phyloP scores from a whole-genome alignment of 2,329 filamentous ascomycete species.

The Fusarium tuaranense region DNA sequence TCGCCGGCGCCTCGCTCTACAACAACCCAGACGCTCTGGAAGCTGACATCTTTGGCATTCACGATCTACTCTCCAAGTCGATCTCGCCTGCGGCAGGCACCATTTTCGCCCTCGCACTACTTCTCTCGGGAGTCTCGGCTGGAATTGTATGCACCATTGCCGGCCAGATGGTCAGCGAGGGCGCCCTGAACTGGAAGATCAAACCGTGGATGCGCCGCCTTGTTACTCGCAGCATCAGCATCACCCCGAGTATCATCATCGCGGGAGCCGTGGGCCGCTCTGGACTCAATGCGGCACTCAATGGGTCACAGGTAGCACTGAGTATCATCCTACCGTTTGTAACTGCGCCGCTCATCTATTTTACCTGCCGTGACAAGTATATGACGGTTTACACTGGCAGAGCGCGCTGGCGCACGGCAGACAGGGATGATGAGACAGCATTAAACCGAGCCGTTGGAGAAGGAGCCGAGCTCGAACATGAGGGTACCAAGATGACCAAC shows the following conservation, averaged over 20 bases:
- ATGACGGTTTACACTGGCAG: conserved; percentile 75
- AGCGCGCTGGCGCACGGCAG: conserved; percentile 42
- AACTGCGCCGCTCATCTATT: conserved; percentile 85
- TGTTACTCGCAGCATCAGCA: conserved; percentile 82
- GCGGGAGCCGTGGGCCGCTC: conserved; percentile 80
- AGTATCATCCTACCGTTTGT: conserved; percentile 85
- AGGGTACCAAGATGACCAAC: conserved; percentile 75
- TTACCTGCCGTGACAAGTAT: conserved; percentile 81
- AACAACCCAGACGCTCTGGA: conserved; percentile 68
- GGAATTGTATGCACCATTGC: conserved; percentile 92
- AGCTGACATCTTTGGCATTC: conserved; percentile 87
- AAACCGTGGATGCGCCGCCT: conserved; percentile 83
- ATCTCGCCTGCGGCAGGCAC: conserved; percentile 82
- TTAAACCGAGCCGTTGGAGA: not conserved
- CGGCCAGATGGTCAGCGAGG: conserved; percentile 90
- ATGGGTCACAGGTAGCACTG: conserved; percentile 81
- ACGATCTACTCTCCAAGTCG: conserved; percentile 74
- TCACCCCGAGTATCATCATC: conserved; percentile 85
- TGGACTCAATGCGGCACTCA: conserved; percentile 78
- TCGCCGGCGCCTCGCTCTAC: conserved; percentile 82
- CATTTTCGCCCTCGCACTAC: conserved; percentile 84
- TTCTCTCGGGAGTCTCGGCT: conserved; percentile 83
- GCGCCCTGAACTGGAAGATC: conserved; percentile 80
- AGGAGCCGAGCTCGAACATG: conserved; percentile 11
- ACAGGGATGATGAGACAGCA: conserved; percentile 22